These are phyloP conservation scores for Talaromyces stipitatus DNA, from an alignment of 495 filamentous ascomycete species.

Conservation along the genomic window DNA sequence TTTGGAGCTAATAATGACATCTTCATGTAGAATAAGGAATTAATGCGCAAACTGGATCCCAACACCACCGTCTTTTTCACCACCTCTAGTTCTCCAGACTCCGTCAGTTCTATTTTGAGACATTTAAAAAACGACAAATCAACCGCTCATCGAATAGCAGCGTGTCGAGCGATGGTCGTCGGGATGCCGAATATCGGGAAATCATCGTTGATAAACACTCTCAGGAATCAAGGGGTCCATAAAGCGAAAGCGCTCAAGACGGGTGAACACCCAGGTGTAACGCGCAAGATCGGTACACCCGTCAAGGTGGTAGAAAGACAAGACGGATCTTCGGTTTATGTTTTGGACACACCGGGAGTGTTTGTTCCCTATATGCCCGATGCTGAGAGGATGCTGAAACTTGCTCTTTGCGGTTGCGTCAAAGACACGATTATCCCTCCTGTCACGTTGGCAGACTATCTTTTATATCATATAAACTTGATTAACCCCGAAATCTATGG, in stretches of 20 bases:
- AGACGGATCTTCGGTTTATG: slow-evolving; percentile 49
- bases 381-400: slow-evolving; percentile 82
- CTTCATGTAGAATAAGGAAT: slow-evolving; percentile 26
- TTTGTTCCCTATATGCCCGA: slow-evolving; percentile 87
- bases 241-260: slow-evolving; percentile 74
- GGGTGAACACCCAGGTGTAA: slow-evolving; percentile 82
- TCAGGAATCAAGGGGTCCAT: slow-evolving; percentile 60
- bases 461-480: slow-evolving; percentile 76
- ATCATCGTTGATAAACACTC: slow-evolving; percentile 80
- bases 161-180: slow-evolving; percentile 75
- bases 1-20: slow-evolving; percentile 1
- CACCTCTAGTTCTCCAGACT: slow-evolving; percentile 40
- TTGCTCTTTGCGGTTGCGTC: slow-evolving; percentile 82
- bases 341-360: slow-evolving; percentile 75
- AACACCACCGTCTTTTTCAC: slow-evolving; percentile 58
- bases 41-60: slow-evolving; percentile 50
- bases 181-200: slow-evolving; percentile 97
- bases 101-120: slow-evolving; percentile 47
- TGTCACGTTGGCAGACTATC: slow-evolving; percentile 75
- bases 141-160: slow-evolving; percentile 48
- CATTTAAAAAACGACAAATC: slow-evolving; percentile 43
- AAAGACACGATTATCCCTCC: slow-evolving; percentile 77
- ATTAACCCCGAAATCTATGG: slow-evolving; percentile 50
- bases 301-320: slow-evolving; percentile 69
- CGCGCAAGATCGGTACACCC: slow-evolving; percentile 71